Evolutionary conservation across 2,329 filamentous ascomycete genomes (phyloP).

Genomic region (Diplodia mutila): DNA sequence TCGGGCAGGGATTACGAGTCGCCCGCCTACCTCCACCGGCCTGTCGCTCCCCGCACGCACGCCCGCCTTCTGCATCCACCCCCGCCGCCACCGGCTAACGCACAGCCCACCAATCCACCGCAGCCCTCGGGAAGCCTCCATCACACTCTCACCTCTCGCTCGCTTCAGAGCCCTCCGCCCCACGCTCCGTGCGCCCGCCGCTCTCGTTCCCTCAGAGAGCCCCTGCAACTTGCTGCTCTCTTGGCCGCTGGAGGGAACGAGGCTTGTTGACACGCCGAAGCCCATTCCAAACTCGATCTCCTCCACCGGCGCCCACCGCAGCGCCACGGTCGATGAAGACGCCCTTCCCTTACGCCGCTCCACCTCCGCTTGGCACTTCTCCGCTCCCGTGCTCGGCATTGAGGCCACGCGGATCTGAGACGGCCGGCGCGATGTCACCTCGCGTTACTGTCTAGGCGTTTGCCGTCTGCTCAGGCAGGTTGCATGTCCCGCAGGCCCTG

Average conservation of each 20-base stretch:
- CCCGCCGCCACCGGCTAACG: conserved; percentile 10
- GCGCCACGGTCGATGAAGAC: neutral
- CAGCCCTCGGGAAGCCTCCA: conserved; percentile 14
- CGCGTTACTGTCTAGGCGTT: neutral
- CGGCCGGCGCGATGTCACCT: conserved; percentile 4
- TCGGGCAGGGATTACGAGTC: neutral
- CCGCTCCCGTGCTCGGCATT: neutral
- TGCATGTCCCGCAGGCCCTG: neutral
- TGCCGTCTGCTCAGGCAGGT: neutral
- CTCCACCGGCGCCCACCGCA: conserved; percentile 10
- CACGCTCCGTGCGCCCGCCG: neutral
- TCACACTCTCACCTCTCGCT: neutral
- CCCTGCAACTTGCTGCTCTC: neutral
- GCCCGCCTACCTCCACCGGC: neutral
- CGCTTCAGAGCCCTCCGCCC: neutral
- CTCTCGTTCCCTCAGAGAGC: neutral
- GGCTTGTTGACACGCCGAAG: neutral
- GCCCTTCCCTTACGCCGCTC: neutral
- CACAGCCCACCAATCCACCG: conserved; percentile 14
- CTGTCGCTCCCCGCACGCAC: conserved; percentile 15
- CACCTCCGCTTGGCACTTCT: neutral
- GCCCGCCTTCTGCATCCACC: neutral
- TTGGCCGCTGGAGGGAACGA: neutral
- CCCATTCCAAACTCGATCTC: neutral
- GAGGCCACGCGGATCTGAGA: neutral